A percentile compares a stretch with the other conserved stretches of the same genome.
phyloP scores from a whole-genome alignment of 2,329 filamentous ascomycete genomes.

The Diplocarpon mali region DNA sequence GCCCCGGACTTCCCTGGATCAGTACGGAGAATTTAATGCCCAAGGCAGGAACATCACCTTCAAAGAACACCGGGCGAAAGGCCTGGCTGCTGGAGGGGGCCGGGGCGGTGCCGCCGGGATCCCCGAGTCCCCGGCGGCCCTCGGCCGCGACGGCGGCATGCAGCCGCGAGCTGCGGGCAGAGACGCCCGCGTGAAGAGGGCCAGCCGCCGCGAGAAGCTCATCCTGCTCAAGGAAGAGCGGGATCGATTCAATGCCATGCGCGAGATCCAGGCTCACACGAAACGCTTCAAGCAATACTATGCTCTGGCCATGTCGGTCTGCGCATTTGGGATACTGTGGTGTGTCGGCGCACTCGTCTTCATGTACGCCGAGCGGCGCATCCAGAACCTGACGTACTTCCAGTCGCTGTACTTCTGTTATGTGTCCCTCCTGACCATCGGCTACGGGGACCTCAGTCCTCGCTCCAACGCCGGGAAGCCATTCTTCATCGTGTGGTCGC shows the following conservation, averaged over 20 bases:
- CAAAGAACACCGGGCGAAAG: conserved; percentile 20
- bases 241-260: conserved; percentile 55
- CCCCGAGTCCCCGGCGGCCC: conserved; percentile 6
- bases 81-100: conserved; percentile 14
- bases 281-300: conserved; percentile 50
- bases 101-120: conserved; percentile 21
- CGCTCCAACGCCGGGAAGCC: conserved; percentile 53
- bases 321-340: conserved; percentile 53
- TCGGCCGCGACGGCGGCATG: conserved; percentile 22
- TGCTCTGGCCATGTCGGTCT: conserved; percentile 43
- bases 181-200: conserved; percentile 6
- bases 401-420: conserved; percentile 60
- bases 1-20: conserved; percentile 19
- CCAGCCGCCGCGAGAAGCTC: conserved; percentile 30
- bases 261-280: conserved; percentile 47
- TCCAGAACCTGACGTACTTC: conserved; percentile 48
- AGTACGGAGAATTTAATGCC: conserved; percentile 29
- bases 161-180: conserved; percentile 11
- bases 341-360: conserved; percentile 55
- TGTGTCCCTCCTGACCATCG: conserved; percentile 55
- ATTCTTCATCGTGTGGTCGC: conserved; percentile 61
- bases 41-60: conserved; percentile 28
- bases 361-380: conserved; percentile 43
- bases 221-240: conserved; percentile 45
- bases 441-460: conserved; percentile 56